Conservation (phyloP, 768 basidiomycete genomes). For the Chalciporus chontae region DNA sequence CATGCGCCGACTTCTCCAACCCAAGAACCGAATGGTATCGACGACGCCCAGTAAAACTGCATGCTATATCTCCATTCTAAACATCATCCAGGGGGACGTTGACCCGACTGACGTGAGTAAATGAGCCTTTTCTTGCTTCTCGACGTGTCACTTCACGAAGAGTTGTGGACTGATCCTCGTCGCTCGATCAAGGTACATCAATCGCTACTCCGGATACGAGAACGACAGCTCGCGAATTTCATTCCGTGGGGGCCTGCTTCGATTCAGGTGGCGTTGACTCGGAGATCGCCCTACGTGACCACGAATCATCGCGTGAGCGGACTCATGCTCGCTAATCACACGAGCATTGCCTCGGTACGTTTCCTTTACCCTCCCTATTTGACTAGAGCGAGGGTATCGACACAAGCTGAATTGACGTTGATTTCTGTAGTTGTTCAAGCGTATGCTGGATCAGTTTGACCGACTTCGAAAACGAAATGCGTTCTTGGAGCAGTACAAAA, state of each 20-base stretch:
- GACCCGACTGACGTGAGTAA: conserved; percentile 86
- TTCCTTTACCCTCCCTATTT: not conserved
- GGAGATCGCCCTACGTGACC: conserved; percentile 82
- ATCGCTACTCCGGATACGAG: conserved; percentile 92
- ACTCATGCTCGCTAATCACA: conserved; percentile 98
- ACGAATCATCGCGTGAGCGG: conserved; percentile 95
- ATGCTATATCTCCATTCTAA: conserved; percentile 96
- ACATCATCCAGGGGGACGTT: conserved; percentile 98
- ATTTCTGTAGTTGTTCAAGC: conserved; percentile 75
- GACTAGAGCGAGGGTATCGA: not conserved
- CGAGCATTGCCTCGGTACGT: conserved; percentile 92
- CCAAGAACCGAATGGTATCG: conserved; percentile 97
- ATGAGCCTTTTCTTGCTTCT: not conserved
- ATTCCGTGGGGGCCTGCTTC: conserved; percentile 99
- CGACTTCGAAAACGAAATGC: conserved; percentile 83
- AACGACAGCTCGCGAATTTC: conserved; percentile 94
- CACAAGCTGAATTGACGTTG: too few relatives aligned
- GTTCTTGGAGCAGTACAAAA: conserved; percentile 96
- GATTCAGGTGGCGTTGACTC: conserved; percentile 94
- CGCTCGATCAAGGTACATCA: conserved; percentile 75
- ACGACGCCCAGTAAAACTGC: conserved; percentile 88
- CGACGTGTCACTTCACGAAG: not conserved
- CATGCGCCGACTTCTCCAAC: conserved; percentile 95
- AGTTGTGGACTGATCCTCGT: not conserved
- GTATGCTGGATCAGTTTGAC: conserved; percentile 95